Evolutionary conservation across 2,329 filamentous ascomycete genomes (phyloP).

Genomic region (Fusarium odoratissimum): DNA sequence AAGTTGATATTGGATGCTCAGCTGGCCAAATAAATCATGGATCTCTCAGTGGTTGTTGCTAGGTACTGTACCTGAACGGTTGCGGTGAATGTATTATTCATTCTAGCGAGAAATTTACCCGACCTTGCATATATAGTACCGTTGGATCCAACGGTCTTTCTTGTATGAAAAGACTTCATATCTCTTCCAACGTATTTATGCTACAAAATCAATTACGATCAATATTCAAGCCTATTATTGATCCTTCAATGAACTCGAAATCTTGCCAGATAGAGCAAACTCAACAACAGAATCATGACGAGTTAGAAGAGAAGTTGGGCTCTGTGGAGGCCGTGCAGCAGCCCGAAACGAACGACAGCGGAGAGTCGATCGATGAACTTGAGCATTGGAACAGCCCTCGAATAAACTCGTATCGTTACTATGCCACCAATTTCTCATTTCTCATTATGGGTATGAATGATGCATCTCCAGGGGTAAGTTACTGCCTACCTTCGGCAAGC

Average conservation of each 20-base stretch:
- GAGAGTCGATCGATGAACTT: conserved; percentile 20
- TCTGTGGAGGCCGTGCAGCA: conserved; percentile 10
- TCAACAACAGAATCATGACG: conserved; percentile 8
- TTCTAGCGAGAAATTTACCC: conserved; percentile 27
- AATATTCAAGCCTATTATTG: no score
- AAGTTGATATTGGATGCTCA: background rate
- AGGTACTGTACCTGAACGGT: background rate
- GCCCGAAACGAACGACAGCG: background rate
- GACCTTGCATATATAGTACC: background rate
- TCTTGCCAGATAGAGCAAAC: background rate
- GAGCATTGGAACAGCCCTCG: conserved; percentile 74
- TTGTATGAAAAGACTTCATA: background rate
- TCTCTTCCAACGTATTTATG: background rate
- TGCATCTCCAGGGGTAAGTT: conserved; percentile 69
- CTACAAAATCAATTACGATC: background rate
- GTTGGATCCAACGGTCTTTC: background rate
- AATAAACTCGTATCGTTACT: conserved; percentile 68
- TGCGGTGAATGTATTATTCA: background rate
- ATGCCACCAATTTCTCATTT: conserved; percentile 70
- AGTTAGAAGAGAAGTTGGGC: conserved; percentile 13
- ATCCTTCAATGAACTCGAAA: background rate
- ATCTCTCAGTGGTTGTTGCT: background rate
- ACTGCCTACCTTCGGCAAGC: background rate
- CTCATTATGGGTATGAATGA: conserved; percentile 77
- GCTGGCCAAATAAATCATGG: background rate